These are phyloP conservation scores for Clavariopsis aquatica DNA, from an alignment of 495 filamentous ascomycete species.

Conservation along the genomic window DNA sequence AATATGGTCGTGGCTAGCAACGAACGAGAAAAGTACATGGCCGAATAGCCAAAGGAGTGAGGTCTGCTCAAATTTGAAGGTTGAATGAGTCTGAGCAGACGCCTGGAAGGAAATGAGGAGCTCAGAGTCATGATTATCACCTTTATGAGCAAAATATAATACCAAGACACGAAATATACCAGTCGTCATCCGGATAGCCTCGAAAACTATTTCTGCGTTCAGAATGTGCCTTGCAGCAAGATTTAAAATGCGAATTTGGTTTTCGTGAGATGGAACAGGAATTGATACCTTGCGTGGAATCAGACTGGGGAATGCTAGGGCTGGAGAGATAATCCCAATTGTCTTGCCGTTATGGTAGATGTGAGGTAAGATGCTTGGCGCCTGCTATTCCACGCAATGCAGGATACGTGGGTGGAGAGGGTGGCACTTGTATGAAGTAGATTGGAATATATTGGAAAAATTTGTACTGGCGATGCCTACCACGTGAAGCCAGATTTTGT, in stretches of 20 bases:
- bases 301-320: conserved; percentile 10
- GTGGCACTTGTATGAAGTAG: conserved; percentile 18
- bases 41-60: conserved; percentile 32
- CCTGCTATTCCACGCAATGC: conserved; percentile 4
- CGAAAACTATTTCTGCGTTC: conserved; percentile 19
- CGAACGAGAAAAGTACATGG: conserved; percentile 32
- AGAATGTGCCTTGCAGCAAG: conserved; percentile 37
- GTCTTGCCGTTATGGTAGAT: conserved; percentile 11
- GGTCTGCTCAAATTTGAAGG: conserved; percentile 23
- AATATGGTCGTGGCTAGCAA: conserved; percentile 28
- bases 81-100: conserved; percentile 7
- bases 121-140: conserved; percentile 13
- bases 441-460: background rate
- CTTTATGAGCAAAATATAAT: conserved; percentile 26
- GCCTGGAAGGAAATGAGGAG: conserved; percentile 10
- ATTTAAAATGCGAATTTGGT: conserved; percentile 19
- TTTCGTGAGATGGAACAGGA: conserved; percentile 14
- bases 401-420: conserved; percentile 12
- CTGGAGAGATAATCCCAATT: conserved; percentile 6
- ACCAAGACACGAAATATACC: conserved; percentile 10
- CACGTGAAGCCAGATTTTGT: no score
- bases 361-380: conserved; percentile 6
- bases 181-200: conserved; percentile 20
- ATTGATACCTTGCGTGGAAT: conserved; percentile 27
- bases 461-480: no score